These are phyloP conservation scores for Ambrosia trifida DNA, from an alignment of 129 eudicot species.

Conservation along the genomic window DNA sequence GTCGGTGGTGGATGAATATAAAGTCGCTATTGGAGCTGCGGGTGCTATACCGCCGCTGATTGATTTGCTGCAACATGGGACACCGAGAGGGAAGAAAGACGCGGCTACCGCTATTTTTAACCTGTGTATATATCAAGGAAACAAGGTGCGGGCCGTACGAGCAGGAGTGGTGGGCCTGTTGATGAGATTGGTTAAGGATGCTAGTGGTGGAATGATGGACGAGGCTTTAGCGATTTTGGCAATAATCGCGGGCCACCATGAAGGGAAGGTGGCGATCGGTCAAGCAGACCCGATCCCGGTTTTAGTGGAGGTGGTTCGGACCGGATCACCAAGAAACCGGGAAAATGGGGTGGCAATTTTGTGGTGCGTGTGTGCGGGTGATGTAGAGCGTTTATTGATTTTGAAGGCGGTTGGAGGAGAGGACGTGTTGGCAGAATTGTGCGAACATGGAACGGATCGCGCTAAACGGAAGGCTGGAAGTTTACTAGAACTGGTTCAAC, in stretches of 20 bases:
- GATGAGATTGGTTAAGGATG: conserved; percentile 68
- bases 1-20: conserved; percentile 85
- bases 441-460: conserved; percentile 82
- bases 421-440: conserved; percentile 68
- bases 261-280: conserved; percentile 76
- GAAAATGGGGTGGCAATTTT: conserved; percentile 82
- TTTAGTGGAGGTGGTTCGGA: conserved; percentile 70
- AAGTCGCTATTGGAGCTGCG: conserved; percentile 83
- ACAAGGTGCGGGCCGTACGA: conserved; percentile 85
- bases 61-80: conserved; percentile 62
- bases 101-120: conserved; percentile 89
- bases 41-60: conserved; percentile 85
- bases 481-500: conserved; percentile 67
- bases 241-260: conserved; percentile 76
- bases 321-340: conserved; percentile 83
- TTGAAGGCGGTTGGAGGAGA: conserved; percentile 75
- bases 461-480: conserved; percentile 85
- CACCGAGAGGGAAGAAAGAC: conserved; percentile 83
- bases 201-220: conserved; percentile 87
- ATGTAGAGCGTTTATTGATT: conserved; percentile 38
- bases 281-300: conserved; percentile 62
- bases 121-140: conserved; percentile 79
- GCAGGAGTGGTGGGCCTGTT: conserved; percentile 74
- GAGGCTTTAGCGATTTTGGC: conserved; percentile 85
- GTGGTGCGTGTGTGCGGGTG: conserved; percentile 83